Base-by-base conservation (phyloP, 2,329 filamentous ascomycete species). In the Ascochyta fabae region DNA sequence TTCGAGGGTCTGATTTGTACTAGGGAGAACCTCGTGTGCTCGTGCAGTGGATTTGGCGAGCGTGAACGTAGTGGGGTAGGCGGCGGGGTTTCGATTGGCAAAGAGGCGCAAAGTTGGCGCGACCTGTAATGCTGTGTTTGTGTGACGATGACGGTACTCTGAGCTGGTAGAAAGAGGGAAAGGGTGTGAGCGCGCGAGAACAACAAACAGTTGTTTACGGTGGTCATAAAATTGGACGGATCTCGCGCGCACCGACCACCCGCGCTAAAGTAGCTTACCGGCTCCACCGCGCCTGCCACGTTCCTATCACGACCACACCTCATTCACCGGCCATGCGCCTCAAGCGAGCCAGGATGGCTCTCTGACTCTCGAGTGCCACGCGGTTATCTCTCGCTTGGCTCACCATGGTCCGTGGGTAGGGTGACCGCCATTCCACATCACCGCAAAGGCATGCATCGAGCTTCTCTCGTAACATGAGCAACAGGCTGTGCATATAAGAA, bases 11-110 rank as follows among this genome's bases (percentile, higher is more conserved):
- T 33, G 44, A 31, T 44, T 44, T 52, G 38, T 50, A 55, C 53
- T 47, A 55, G 33, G 41, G 46, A 50, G 24, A 45, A 33, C 66
- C 65, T 72, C 66, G 69, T 71, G 67, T 73, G 70, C 69, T 69
- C 65, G 64, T 66, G 57, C 61, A 56, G 60, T 58, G 59, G 60
- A 61, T 56, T 58, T 57, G 52, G 56, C 45, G 50, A 59, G 58
- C 57, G 48, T 54, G 58, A 56, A 47, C 36, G 44, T 52, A 34
- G 66, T 55, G 66, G 62, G 62, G 64, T 50, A 53, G 56, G 48
- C 36, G 56, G 53, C 48, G 19, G 26, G 31, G 48, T 24, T 26
- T 40, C 43, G 34, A 24, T 45, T 47, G 42, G 31, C 38, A 33
- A 42, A 42, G 47, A 46, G 33, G 43, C 47, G 53, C 53, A 47